Conservation (phyloP, 2,329 filamentous ascomycete genomes). For the Aspergillus sp. region DNA sequence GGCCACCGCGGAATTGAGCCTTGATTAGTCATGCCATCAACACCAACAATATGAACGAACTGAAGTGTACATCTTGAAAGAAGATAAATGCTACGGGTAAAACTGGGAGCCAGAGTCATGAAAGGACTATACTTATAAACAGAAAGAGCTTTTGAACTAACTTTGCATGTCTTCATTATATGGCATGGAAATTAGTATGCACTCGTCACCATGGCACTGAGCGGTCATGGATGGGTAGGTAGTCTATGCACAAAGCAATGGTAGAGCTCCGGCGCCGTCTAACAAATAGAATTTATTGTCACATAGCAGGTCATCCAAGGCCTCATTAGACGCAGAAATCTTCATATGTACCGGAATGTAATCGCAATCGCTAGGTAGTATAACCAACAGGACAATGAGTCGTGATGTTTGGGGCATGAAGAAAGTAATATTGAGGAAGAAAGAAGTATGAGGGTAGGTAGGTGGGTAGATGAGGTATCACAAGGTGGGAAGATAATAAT, state of each 20-base stretch:
- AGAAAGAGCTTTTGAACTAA: neutral
- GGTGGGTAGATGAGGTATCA: neutral
- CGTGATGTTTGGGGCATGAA: neutral
- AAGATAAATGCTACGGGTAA: too few species aligned
- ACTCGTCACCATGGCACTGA: too few species aligned
- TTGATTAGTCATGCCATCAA: neutral
- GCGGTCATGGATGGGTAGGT: neutral
- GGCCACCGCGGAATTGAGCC: neutral
- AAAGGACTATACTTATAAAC: too few species aligned
- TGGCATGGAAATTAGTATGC: neutral
- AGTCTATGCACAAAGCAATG: neutral
- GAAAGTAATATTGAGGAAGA: neutral
- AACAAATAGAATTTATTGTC: neutral
- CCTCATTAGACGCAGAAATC: slow-evolving; percentile 4
- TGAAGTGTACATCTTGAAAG: too few species aligned
- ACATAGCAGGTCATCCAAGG: slow-evolving; percentile 2
- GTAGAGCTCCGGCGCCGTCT: neutral
- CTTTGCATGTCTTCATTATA: neutral
- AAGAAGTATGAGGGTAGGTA: neutral
- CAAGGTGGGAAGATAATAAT: neutral
- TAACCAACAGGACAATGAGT: neutral
- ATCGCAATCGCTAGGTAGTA: slow-evolving; percentile 3
- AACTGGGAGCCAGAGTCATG: neutral
- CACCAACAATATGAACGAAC: too few species aligned
- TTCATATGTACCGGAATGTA: slow-evolving; percentile 5